Conservation (phyloP, 2,329 filamentous ascomycete genomes). For the Arachnopeziza araneosa region DNA sequence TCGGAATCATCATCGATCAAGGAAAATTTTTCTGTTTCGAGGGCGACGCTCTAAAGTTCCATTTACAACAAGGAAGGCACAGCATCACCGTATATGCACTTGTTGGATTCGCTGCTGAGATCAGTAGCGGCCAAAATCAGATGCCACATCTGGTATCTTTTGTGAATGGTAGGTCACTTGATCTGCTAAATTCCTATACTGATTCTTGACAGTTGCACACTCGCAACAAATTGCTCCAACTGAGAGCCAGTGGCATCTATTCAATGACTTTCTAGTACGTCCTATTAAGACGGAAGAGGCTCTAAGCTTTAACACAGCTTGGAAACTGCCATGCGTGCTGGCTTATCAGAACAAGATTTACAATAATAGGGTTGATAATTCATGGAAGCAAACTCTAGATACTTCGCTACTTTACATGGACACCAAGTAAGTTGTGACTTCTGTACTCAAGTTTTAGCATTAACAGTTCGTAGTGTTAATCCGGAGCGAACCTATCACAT, state of each 20-base stretch:
- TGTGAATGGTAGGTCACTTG: constrained; percentile 62
- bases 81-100: constrained; percentile 87
- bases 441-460: background rate
- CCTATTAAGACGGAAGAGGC: constrained; percentile 77
- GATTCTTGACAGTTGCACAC: constrained; percentile 50
- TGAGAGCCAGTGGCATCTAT: constrained; percentile 82
- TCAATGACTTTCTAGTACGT: constrained; percentile 93
- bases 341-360: constrained; percentile 78
- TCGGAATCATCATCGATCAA: constrained; percentile 84
- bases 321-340: constrained; percentile 89
- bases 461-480: constrained; percentile 7
- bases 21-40: constrained; percentile 96
- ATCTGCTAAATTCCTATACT: constrained; percentile 8
- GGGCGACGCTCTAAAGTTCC: constrained; percentile 78
- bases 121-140: constrained; percentile 78
- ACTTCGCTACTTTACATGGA: constrained; percentile 79
- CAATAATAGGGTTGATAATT: constrained; percentile 76
- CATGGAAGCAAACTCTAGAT: constrained; percentile 82
- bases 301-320: constrained; percentile 79
- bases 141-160: constrained; percentile 89
- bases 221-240: constrained; percentile 53
- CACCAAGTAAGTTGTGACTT: constrained; percentile 38
- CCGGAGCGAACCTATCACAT: constrained; percentile 51
- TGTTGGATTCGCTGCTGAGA: constrained; percentile 82
- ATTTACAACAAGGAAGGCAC: constrained; percentile 72